A percentile compares a stretch with the other conserved stretches of the same genome.
Conservation (phyloP, 2,329 filamentous ascomycete genomes). For the Gaeumannomyces tritici region DNA sequence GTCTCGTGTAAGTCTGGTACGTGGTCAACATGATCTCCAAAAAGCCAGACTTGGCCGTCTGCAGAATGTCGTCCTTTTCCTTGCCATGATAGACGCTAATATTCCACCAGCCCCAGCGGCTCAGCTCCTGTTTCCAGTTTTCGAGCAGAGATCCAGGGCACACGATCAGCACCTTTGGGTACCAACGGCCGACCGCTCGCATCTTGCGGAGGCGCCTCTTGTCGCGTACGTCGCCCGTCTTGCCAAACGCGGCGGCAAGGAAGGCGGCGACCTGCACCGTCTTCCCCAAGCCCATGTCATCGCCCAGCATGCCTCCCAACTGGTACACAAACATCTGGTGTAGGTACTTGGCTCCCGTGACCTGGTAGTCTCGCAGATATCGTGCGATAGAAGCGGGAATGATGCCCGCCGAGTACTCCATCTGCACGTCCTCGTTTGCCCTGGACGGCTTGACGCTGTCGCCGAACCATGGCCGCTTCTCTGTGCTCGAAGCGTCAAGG, state of each 20-base stretch:
- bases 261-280: conserved; percentile 95
- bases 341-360: conserved; percentile 75
- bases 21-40: conserved; percentile 92
- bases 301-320: conserved; percentile 79
- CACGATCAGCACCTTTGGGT: conserved; percentile 74
- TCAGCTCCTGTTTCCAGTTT: conserved; percentile 84
- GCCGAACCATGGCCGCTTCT: conserved; percentile 62
- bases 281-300: conserved; percentile 97
- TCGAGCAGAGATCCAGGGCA: conserved; percentile 81
- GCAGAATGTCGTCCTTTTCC: conserved; percentile 58
- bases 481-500: conserved; percentile 11
- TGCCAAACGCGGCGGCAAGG: conserved; percentile 83
- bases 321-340: conserved; percentile 88
- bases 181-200: conserved; percentile 61
- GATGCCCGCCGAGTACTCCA: conserved; percentile 66
- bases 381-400: conserved; percentile 87
- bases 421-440: conserved; percentile 63
- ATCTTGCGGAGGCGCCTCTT: conserved; percentile 81
- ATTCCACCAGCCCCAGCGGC: conserved; percentile 94
- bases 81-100: conserved; percentile 71
- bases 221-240: conserved; percentile 83
- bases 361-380: conserved; percentile 85
- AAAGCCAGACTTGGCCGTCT: conserved; percentile 64
- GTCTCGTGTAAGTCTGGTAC: conserved; percentile 80
- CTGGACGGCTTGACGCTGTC: conserved; percentile 53